A percentile compares a stretch with the other conserved stretches of the same genome.
These are phyloP conservation scores for Zygosaccharomyces pseudorouxii DNA, from an alignment of 805 yeast genomes.

Conservation along the genomic window DNA sequence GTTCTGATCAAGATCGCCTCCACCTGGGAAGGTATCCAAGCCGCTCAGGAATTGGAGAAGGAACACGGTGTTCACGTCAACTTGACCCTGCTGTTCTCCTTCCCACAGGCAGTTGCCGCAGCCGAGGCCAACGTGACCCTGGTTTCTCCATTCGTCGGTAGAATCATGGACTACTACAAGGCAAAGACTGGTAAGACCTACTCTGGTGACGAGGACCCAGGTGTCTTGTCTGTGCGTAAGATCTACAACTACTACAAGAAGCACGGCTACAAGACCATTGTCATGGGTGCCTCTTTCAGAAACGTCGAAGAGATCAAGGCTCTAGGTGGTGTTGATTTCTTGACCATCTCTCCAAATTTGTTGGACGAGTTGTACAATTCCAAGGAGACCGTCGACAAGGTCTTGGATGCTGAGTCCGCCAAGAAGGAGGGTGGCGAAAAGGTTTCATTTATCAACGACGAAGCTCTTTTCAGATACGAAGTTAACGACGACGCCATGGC, in stretches of 20 bases:
- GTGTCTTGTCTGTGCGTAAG: constrained; percentile 82
- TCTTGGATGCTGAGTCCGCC: constrained; percentile 68
- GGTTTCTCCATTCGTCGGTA: constrained; percentile 98
- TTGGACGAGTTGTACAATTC: constrained; percentile 85
- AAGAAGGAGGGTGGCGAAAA: constrained; percentile 48
- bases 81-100: constrained; percentile 91
- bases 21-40: constrained; percentile 99
- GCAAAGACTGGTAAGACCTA: constrained; percentile 86
- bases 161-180: constrained; percentile 98
- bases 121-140: constrained; percentile 96
- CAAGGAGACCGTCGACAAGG: constrained; percentile 70
- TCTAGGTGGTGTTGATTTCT: constrained; percentile 93
- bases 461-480: constrained; percentile 82
- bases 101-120: constrained; percentile 96
- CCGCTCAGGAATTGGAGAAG: constrained; percentile 90
- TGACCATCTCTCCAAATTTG: constrained; percentile 90
- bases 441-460: constrained; percentile 79
- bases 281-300: constrained; percentile 99
- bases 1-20: constrained; percentile 94
- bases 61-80: constrained; percentile 90
- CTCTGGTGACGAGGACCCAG: constrained; percentile 79
- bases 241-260: constrained; percentile 98
- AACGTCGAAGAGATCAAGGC: constrained; percentile 92
- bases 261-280: constrained; percentile 92
- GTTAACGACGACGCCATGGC: constrained; percentile 98